Evolutionary conservation across 108 stramenopile genomes (phyloP).

Genomic region (Nitzschia putrida): DNA sequence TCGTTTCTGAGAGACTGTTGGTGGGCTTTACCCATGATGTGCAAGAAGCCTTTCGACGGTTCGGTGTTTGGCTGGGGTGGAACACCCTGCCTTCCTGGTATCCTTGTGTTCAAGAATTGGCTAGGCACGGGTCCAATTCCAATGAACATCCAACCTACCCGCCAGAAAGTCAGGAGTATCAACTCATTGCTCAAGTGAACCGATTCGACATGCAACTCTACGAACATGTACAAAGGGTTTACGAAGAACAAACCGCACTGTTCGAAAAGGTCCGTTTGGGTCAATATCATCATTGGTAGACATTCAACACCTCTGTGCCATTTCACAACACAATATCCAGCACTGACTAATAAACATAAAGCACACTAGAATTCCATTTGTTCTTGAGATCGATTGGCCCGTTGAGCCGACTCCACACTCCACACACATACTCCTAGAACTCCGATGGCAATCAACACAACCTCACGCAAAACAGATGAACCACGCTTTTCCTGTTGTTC

Average conservation of each 20-base stretch:
- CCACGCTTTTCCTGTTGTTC: conserved; percentile 70
- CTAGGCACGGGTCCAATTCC: neutral
- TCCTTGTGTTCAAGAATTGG: neutral
- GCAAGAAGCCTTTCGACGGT: conserved; percentile 18
- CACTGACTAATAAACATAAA: too few relatives aligned
- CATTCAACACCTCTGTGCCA: too few relatives aligned
- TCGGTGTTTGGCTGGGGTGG: conserved; percentile 5
- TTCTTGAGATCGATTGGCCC: conserved; percentile 9
- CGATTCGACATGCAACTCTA: conserved; percentile 43
- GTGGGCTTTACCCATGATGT: conserved; percentile 43
- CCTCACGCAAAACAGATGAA: conserved; percentile 70
- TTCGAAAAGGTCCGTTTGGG: conserved; percentile 2
- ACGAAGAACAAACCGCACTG: conserved; percentile 32
- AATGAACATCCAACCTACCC: neutral
- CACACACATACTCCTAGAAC: conserved; percentile 64
- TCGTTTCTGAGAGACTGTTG: conserved; percentile 41
- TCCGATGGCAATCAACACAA: conserved; percentile 56
- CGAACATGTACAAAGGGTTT: conserved; percentile 36
- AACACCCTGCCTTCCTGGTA: neutral
- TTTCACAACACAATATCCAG: too few relatives aligned
- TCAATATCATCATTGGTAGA: too few relatives aligned
- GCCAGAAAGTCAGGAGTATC: conserved; percentile 25
- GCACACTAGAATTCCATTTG: conserved; percentile 1
- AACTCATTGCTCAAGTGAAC: conserved; percentile 32
- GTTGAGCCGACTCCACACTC: conserved; percentile 81